These are phyloP conservation scores for Jacaranda copaia DNA, from an alignment of 257 asterid genomes.

Conservation along the genomic window DNA sequence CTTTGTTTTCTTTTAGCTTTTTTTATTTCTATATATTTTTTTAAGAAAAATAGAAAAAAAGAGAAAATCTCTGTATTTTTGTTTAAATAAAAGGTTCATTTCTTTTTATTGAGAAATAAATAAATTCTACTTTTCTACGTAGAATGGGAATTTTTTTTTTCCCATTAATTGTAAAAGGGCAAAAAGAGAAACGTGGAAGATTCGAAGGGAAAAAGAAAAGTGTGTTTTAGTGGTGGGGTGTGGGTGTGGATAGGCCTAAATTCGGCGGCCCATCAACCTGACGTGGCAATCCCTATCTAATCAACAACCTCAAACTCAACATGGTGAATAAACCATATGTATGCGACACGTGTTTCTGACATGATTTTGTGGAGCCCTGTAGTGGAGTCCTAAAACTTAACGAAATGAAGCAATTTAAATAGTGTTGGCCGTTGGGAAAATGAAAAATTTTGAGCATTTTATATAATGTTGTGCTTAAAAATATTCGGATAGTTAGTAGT, in stretches of 20 bases:
- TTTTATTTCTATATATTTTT: not conserved
- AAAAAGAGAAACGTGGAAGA: not conserved
- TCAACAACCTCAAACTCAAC: not conserved
- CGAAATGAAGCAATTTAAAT: too few species aligned
- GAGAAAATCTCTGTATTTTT: not conserved
- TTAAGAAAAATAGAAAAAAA: not conserved
- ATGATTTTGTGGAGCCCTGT: constrained; percentile 14
- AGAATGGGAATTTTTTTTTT: too few species aligned
- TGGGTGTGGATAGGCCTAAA: constrained; percentile 20
- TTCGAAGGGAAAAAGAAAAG: not conserved
- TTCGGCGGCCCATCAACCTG: constrained; percentile 30
- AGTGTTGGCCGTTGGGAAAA: too few species aligned
- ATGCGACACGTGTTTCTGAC: constrained; percentile 24
- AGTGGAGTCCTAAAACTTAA: too few species aligned
- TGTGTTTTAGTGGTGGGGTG: constrained; percentile 14
- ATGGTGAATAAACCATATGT: not conserved
- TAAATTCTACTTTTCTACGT: too few species aligned
- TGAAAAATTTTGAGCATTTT: too few species aligned
- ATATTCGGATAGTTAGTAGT: too few species aligned
- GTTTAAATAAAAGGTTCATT: too few species aligned
- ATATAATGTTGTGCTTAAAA: too few species aligned
- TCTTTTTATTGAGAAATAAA: too few species aligned
- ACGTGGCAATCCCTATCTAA: constrained; percentile 33
- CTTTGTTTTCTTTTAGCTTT: not conserved
- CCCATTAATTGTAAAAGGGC: too few species aligned